Conservation (phyloP, 1,139 yeast genomes). For the Nakaseomyces kungkrabaensis region DNA sequence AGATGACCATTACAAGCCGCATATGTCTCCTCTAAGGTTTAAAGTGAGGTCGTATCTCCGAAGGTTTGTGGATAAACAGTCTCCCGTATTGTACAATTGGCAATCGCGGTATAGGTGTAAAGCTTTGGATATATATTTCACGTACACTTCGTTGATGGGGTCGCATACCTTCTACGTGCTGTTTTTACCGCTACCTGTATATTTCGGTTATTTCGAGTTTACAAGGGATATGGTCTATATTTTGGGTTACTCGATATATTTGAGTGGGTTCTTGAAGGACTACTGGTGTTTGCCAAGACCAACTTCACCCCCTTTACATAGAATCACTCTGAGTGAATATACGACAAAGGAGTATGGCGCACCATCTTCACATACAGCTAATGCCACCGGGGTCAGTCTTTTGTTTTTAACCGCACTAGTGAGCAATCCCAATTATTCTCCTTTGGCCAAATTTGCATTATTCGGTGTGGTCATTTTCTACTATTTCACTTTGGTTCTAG, state of each 20-base stretch:
- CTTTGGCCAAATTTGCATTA: slow-evolving; percentile 5
- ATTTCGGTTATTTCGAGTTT: slow-evolving; percentile 62
- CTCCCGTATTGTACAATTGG: slow-evolving; percentile 46
- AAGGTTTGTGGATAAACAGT: slow-evolving; percentile 58
- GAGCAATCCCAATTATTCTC: not conserved
- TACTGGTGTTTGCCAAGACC: slow-evolving; percentile 88
- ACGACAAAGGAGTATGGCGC: slow-evolving; percentile 93
- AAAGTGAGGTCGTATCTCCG: slow-evolving; percentile 45
- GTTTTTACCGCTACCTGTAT: slow-evolving; percentile 74
- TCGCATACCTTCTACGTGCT: slow-evolving; percentile 89
- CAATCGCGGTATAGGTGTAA: slow-evolving; percentile 47
- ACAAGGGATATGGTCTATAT: slow-evolving; percentile 63
- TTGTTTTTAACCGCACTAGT: slow-evolving; percentile 15
- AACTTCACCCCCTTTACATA: slow-evolving; percentile 77
- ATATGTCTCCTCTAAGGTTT: slow-evolving; percentile 53
- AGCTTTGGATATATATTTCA: slow-evolving; percentile 62
- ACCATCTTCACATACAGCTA: slow-evolving; percentile 89
- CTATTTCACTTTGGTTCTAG: slow-evolving; percentile 58
- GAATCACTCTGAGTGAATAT: slow-evolving; percentile 81
- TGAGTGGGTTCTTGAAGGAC: slow-evolving; percentile 75
- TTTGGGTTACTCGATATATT: slow-evolving; percentile 78
- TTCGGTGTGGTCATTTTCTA: slow-evolving; percentile 34
- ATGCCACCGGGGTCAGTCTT: slow-evolving; percentile 70
- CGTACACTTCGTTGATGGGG: slow-evolving; percentile 84
- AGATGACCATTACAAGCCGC: slow-evolving; percentile 50